Base-by-base conservation (phyloP, 1,139 yeast species). In the Hemisphaericaspora subhashii region DNA sequence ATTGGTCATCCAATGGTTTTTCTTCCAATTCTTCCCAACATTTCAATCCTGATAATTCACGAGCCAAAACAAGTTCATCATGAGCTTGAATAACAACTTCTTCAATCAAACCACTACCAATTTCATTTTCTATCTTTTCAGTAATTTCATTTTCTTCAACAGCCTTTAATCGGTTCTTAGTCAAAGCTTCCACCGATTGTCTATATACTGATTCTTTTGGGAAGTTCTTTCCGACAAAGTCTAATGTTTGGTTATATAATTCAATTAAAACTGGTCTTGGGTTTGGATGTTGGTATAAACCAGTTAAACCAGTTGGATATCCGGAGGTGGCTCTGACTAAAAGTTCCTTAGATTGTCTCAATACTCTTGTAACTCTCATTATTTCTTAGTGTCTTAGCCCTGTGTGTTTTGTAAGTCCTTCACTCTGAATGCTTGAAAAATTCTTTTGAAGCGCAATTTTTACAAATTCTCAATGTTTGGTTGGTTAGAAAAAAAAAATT, bases 101-200 rank as follows among this genome's bases (percentile, higher is more conserved):
- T 66, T 87, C 96, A 49, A 87, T 83, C 51, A 87, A 76, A 2
- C 96, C 96, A 49, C 83, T 79, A 14, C 95, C 95, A 48, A 87
- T 83, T 59, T 81, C 68, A 47, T 69, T 66, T 66, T 87, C 96
- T 53, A 87, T 85, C 51, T 73, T 77, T 55, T 78, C 86, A 35
- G 75, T 67, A 43, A 81, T 78, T 50, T 82, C 88, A 45, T 77
- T 75, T 28, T 64, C 55, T 58, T 85, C 81, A 16, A 86, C 95
- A 39, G 85, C 69, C 40, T 72, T 66, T 59, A 83, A 73, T 58
- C 96, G 79, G 53, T 84, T 76, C 52, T 73, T 73, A 37, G 95
- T 86, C 57, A 87, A 65, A 41, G 81, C 77, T 62, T 83, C 88
- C 4, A 83, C 85, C 2, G 94, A 77, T 57, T 83, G 86, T 60